Percentiles rank a stretch among this genome's conserved stretches.
Evolutionary conservation across 2,329 filamentous ascomycete species (phyloP).

Genomic region (Diaporthe australafricana): DNA sequence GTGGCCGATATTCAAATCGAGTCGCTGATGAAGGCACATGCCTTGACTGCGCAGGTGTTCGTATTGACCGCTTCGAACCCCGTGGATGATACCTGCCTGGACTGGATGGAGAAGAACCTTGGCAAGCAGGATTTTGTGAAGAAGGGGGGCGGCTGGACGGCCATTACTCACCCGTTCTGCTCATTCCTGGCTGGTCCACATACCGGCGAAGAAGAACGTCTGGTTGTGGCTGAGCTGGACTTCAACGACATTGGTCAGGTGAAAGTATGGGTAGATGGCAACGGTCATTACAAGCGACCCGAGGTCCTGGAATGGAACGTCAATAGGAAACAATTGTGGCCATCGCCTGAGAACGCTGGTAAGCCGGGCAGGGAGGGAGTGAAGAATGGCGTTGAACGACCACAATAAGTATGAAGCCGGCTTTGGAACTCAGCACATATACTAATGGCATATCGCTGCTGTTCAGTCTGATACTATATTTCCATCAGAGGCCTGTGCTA

Average conservation of each 20-base stretch:
- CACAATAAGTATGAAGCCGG: too few relatives aligned
- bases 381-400: neutral
- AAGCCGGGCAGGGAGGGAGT: neutral
- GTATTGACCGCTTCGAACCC: constrained; percentile 55
- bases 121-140: constrained; percentile 45
- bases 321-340: constrained; percentile 19
- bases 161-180: constrained; percentile 47
- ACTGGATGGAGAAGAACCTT: constrained; percentile 49
- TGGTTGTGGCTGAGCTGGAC: constrained; percentile 44
- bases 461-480: neutral
- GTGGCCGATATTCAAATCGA: constrained; percentile 58
- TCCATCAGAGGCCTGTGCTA: neutral
- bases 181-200: constrained; percentile 43
- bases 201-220: constrained; percentile 41
- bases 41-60: constrained; percentile 57
- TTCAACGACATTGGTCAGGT: constrained; percentile 42
- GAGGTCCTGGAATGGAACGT: constrained; percentile 42
- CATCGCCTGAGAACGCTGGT: neutral
- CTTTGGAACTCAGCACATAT: neutral
- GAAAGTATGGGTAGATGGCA: constrained; percentile 46
- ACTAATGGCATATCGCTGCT: neutral
- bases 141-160: constrained; percentile 45
- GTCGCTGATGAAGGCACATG: constrained; percentile 58
- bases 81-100: constrained; percentile 53
- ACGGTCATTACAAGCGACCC: constrained; percentile 45